Base-by-base conservation (phyloP, 2,329 filamentous ascomycete species). In the Fusarium euwallaceae region DNA sequence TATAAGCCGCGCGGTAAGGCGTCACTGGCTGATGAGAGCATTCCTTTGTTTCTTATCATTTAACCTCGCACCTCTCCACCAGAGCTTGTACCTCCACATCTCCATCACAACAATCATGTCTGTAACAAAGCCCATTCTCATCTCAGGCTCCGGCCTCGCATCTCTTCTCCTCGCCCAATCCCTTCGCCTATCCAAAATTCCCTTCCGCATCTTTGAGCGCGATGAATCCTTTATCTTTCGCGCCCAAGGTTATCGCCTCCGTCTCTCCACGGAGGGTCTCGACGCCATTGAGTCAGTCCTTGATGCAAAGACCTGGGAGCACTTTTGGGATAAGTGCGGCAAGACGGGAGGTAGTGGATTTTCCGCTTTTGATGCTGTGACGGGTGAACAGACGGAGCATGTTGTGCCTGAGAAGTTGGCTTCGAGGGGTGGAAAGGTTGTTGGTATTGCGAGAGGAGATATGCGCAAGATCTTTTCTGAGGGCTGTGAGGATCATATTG, bases 381-480 rank as follows among this genome's bases (percentile, higher is more conserved):
- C 88, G 0, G 90, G 88, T 0, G 85, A 88, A 70, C 77, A 80
- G 34, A 81, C 84, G 9, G 70, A 81, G 27, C 77, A 81, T 16
- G 41, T 51, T 0, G 45, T 71, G 0, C 69, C 77, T 14, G 81
- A 83, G 71, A 80, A 76, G 2, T 81, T 92, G 34, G 67, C 80
- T 0, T 90, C 88, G 17, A 85, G 90, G 22, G 89, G 83, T 43
- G 89, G 88, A 6, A 90, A 92, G 78, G 84, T 90, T 10, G 85
- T 93, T 0, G 91, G 91, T 1, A 91, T 92, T 45, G 86, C 89
- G 1, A 83, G 91, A 6, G 91, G 90, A 6, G 90, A 91, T 39
- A 92, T 93, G 90, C 85, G 91, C 4, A 84, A 81, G 56, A 71
- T 90, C 6, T 92, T 93, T 76, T 80, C 91, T 55, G 81, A 86